Evolutionary conservation across 2,329 filamentous ascomycete genomes (phyloP).

Genomic region (Sporothrix pallida): DNA sequence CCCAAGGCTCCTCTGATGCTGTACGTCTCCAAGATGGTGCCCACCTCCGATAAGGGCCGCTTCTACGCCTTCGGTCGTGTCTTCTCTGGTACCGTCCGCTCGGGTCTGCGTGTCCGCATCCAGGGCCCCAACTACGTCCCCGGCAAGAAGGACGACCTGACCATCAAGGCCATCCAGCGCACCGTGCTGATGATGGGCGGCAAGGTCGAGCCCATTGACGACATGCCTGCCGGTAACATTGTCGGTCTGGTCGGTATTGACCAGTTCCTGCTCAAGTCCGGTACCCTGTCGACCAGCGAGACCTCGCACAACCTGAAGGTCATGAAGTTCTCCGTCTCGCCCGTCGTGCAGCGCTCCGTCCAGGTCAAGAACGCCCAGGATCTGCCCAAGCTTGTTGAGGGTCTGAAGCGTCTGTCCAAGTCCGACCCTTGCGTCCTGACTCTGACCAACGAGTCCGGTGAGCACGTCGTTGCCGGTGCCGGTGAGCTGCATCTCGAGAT

Average conservation of each 20-base stretch:
- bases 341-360: constrained; percentile 97
- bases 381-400: constrained; percentile 99
- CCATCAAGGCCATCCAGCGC: constrained; percentile 99
- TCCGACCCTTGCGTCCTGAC: constrained; percentile 98
- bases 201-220: constrained; percentile 96
- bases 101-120: constrained; percentile 99
- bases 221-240: constrained; percentile 99
- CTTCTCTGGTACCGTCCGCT: constrained; percentile 97
- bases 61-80: constrained; percentile 99
- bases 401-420: constrained; percentile 99
- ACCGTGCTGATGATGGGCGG: constrained; percentile 99
- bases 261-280: constrained; percentile 99
- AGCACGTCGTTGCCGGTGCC: constrained; percentile 98
- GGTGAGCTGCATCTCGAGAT: constrained; percentile 99
- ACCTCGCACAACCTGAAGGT: constrained; percentile 99
- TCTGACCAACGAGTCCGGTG: constrained; percentile 86
- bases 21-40: constrained; percentile 99
- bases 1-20: constrained; percentile 98
- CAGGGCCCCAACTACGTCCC: constrained; percentile 99
- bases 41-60: constrained; percentile 98
- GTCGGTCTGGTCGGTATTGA: constrained; percentile 98
- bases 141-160: constrained; percentile 98
- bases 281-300: constrained; percentile 96
- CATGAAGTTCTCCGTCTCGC: constrained; percentile 99
- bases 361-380: constrained; percentile 99